Percentiles rank a stretch among this genome's conserved stretches.
Evolutionary conservation across 78 protist species (phyloP).

Genomic region (Guillardia theta): DNA sequence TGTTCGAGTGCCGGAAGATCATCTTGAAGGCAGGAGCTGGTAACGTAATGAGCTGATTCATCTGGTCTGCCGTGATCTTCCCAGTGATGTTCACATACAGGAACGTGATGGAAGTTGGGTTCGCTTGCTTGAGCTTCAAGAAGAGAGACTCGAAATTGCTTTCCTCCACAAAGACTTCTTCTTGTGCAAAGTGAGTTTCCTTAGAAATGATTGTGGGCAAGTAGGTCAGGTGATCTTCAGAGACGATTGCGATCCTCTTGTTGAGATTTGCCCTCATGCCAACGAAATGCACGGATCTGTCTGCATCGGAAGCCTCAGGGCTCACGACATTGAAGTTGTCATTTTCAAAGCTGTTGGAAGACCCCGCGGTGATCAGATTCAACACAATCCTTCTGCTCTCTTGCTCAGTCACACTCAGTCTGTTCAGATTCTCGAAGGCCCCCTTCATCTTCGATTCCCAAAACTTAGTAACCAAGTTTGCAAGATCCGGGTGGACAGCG

Average conservation of each 20-base stretch:
- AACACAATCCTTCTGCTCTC: not conserved
- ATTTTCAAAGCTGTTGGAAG: not conserved
- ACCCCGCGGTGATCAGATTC: not conserved
- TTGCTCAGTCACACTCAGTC: not conserved
- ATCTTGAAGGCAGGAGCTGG: not conserved
- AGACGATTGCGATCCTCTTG: not conserved
- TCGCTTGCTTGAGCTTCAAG: not conserved
- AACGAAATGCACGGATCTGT: not conserved
- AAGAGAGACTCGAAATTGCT: not conserved
- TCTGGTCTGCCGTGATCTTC: not conserved
- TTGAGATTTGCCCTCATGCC: not conserved
- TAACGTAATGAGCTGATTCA: not conserved
- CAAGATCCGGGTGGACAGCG: not conserved
- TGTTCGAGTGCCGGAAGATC: not conserved
- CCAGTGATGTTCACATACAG: conserved; percentile 14
- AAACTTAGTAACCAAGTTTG: not conserved
- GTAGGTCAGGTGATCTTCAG: not conserved
- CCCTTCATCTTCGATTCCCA: not conserved
- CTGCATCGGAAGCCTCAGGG: not conserved
- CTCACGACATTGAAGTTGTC: not conserved
- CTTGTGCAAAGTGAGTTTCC: conserved; percentile 4
- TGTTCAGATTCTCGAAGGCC: not conserved
- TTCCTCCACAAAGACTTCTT: not conserved
- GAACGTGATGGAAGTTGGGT: not conserved
- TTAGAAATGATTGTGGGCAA: not conserved